Conservation (phyloP, 768 basidiomycete genomes). For the Boletellus emodensis region DNA sequence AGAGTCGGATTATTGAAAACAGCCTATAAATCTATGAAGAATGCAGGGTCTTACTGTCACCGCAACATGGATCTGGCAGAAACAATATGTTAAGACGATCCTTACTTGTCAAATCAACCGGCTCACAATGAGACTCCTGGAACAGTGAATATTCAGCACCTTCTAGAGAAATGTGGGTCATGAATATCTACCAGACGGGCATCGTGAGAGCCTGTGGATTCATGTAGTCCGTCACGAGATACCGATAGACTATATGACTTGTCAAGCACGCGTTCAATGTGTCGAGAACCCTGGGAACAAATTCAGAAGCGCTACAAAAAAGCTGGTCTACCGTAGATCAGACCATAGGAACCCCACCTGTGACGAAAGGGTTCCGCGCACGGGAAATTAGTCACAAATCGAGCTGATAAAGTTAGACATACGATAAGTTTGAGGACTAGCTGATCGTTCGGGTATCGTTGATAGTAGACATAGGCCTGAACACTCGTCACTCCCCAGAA, state of each 20-base stretch:
- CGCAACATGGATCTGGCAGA: too few species aligned
- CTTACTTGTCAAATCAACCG: not conserved
- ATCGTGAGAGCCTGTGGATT: constrained; percentile 39
- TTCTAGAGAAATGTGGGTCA: too few species aligned
- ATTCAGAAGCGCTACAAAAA: not conserved
- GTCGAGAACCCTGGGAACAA: constrained; percentile 36
- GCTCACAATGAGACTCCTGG: constrained; percentile 56
- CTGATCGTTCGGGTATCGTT: constrained; percentile 33
- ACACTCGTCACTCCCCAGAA: constrained; percentile 54
- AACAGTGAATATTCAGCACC: not conserved
- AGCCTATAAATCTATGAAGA: too few species aligned
- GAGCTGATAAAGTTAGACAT: constrained; percentile 4
- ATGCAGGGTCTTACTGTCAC: too few species aligned
- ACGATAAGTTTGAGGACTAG: constrained; percentile 36
- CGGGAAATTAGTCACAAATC: constrained; percentile 32
- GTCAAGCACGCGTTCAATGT: constrained; percentile 52
- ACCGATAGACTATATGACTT: constrained; percentile 53
- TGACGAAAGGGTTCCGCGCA: constrained; percentile 23
- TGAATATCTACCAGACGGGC: constrained; percentile 41
- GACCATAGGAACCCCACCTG: constrained; percentile 23
- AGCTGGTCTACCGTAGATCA: not conserved
- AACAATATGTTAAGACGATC: too few species aligned
- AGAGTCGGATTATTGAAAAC: too few species aligned
- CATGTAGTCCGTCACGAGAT: constrained; percentile 51
- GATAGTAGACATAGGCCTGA: constrained; percentile 51